A percentile compares a stretch with the other conserved stretches of the same genome.
Evolutionary conservation across 805 yeast genomes (phyloP).

Genomic region (Grigorovia humatica): DNA sequence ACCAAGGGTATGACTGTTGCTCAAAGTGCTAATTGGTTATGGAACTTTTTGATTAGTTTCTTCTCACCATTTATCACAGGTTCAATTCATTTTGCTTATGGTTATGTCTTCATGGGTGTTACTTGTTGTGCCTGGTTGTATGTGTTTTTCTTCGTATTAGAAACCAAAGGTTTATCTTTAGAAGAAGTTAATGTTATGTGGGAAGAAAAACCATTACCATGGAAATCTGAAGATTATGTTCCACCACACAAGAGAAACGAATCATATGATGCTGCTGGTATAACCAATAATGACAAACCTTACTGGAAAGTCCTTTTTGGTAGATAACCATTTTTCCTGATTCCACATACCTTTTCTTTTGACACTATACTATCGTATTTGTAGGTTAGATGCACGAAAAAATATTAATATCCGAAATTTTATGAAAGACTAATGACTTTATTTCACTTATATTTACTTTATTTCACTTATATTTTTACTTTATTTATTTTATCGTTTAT

Average conservation of each 20-base stretch:
- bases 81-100: conserved; percentile 57
- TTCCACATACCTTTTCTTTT: not conserved
- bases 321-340: not conserved
- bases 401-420: too few relatives aligned
- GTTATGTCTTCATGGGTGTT: conserved; percentile 51
- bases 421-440: too few relatives aligned
- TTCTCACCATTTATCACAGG: conserved; percentile 61
- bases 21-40: conserved; percentile 52
- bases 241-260: conserved; percentile 33
- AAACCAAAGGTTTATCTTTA: conserved; percentile 68
- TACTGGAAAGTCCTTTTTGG: not conserved
- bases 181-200: conserved; percentile 69
- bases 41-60: conserved; percentile 60
- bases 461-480: too few relatives aligned
- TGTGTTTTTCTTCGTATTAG: conserved; percentile 59
- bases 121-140: conserved; percentile 45
- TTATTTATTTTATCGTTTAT: too few relatives aligned
- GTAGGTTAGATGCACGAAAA: too few relatives aligned
- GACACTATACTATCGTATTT: not conserved
- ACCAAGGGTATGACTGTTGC: conserved; percentile 48
- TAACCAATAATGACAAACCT: conserved; percentile 19
- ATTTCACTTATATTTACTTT: too few relatives aligned
- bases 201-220: conserved; percentile 31
- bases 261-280: conserved; percentile 17
- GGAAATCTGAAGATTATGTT: conserved; percentile 39